phyloP scores from a whole-genome alignment of 352 stramenopile genomes.

The Pythium dissotocum region DNA sequence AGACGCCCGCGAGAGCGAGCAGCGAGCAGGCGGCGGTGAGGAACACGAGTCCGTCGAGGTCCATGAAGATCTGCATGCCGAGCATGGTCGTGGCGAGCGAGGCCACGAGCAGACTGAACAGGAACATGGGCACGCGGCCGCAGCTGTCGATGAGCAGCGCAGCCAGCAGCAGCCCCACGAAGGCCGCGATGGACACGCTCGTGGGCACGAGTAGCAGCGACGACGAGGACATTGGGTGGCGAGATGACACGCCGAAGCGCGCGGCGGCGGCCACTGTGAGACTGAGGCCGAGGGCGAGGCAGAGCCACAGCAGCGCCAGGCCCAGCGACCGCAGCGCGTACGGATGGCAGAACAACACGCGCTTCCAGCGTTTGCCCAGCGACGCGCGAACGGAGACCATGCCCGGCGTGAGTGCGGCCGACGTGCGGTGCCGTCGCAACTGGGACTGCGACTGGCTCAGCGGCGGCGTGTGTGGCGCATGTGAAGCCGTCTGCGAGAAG shows the following conservation, averaged over 20 bases:
- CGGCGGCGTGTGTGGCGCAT: not conserved
- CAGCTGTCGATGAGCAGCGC: constrained; percentile 20
- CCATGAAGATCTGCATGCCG: constrained; percentile 22
- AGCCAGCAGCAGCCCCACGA: constrained; percentile 11
- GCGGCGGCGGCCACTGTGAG: constrained; percentile 6
- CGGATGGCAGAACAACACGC: constrained; percentile 40
- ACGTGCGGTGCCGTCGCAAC: constrained; percentile 19
- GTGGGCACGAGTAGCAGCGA: constrained; percentile 14
- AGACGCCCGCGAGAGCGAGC: constrained; percentile 11
- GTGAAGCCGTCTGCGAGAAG: not conserved
- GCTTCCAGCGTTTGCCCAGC: constrained; percentile 38
- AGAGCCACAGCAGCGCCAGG: constrained; percentile 42
- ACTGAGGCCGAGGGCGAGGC: constrained; percentile 22
- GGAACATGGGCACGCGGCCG: constrained; percentile 22
- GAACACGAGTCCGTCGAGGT: constrained; percentile 2
- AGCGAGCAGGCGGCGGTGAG: constrained; percentile 5
- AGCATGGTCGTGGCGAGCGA: constrained; percentile 20
- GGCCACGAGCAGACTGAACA: constrained; percentile 13
- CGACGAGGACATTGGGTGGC: not conserved
- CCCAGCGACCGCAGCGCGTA: constrained; percentile 39
- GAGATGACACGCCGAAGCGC: constrained; percentile 6
- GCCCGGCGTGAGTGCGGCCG: constrained; percentile 32
- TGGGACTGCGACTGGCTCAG: not conserved
- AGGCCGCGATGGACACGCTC: constrained; percentile 2
- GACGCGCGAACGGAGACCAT: constrained; percentile 41